Evolutionary conservation across 306 rosid species (phyloP), one percentile per base, ranked within the genome.

Genomic region (Vicia sativa): DNA sequence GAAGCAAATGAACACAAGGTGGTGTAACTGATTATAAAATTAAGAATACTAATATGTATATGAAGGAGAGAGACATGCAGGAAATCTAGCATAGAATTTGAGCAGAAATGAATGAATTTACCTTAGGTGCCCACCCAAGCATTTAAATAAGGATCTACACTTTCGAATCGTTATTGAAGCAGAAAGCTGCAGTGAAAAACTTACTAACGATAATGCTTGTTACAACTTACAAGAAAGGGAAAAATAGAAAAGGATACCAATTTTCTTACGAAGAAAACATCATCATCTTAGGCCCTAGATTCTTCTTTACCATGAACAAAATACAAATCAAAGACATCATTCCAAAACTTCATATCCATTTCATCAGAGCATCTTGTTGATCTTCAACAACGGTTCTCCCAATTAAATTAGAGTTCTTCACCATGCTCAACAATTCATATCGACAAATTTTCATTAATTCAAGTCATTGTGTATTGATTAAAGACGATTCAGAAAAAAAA

Each of bases 51-150:
- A 68, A 5, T 31, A 29, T 4, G 34, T 29, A 29, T 29, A 29
- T 0, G 34, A 29, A 29, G 34, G 34, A 29, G 7, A 21, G 23
- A 21, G n/a, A n/a, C n/a, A n/a, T n/a, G n/a, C n/a, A n/a, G n/a
- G n/a, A n/a, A n/a, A n/a, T n/a, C n/a, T n/a, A n/a, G n/a, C n/a
- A n/a, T n/a, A n/a, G 23, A 21, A 21, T 25, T 25, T 25, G 28
- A 25, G 28, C 28, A 25, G 28, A 1, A 25, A 25, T 25, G 28
- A 25, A 25, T 25, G 60, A 50, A 65, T 75, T 81, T 91, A 91
- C 97, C 96, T 91, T 68, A 66, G 95, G 80, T 43, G 90, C 92
- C 97, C 95, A 89, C 96, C 96, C 87, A 87, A 92, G 97, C 60
- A 92, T n/a, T 96, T 74, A 92, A 92, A 77, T 87, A 92, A 72